phyloP scores from a whole-genome alignment of 78 protist species.

The Pelomyxa schiedti region DNA sequence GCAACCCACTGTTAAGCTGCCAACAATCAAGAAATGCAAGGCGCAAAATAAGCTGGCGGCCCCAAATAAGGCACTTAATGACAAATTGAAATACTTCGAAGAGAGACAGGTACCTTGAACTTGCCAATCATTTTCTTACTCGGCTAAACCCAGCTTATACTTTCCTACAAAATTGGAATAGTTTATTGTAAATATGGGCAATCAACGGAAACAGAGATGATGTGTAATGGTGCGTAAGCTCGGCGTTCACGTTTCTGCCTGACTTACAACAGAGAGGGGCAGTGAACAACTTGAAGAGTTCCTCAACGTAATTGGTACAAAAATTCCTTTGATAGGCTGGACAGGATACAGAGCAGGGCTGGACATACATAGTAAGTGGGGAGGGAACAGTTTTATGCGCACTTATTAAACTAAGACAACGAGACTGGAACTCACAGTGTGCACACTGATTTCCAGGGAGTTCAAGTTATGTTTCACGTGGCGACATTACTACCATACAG shows the following conservation, averaged over 20 bases:
- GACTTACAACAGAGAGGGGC: not conserved
- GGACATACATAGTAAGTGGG: not conserved
- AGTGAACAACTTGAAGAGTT: slow-evolving; percentile 27
- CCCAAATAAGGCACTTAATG: too few relatives aligned
- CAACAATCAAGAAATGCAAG: too few relatives aligned
- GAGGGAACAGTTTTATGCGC: not conserved
- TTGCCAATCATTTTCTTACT: too few relatives aligned
- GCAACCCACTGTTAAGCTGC: too few relatives aligned
- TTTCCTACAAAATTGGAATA: slow-evolving; percentile 45
- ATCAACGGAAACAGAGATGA: slow-evolving; percentile 34
- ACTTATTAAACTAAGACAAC: not conserved
- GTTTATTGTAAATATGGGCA: slow-evolving; percentile 36
- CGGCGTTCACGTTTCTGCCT: too few relatives aligned
- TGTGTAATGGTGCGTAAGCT: too few relatives aligned
- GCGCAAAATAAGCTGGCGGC: too few relatives aligned
- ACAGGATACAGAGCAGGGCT: slow-evolving; percentile 24
- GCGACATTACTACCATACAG: slow-evolving; percentile 3
- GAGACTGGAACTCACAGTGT: not conserved
- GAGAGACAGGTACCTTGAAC: too few relatives aligned
- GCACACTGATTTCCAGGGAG: not conserved
- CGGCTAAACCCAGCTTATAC: slow-evolving; percentile 25
- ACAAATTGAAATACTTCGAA: too few relatives aligned
- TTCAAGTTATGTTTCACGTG: slow-evolving; percentile 9
- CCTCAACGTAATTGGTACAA: slow-evolving; percentile 13
- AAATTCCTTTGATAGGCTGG: not conserved